These are phyloP conservation scores for Hexamita inflata DNA, from an alignment of 208 protist genomes.

Conservation along the genomic window DNA sequence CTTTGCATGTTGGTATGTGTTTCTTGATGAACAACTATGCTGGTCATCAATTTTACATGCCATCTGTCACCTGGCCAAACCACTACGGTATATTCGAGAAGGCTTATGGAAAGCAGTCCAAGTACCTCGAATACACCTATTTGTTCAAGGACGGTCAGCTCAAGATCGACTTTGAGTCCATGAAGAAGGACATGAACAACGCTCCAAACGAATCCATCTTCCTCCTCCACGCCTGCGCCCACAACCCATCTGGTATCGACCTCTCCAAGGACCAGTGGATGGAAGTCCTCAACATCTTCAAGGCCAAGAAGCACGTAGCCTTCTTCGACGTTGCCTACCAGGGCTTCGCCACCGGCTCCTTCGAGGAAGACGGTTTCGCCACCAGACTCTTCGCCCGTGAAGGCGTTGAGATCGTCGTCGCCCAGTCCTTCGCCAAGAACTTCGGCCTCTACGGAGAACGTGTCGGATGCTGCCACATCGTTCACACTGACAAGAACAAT, in stretches of 20 bases:
- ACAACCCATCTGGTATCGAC: slow-evolving; percentile 41
- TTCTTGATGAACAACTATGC: slow-evolving; percentile 55
- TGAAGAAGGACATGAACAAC: slow-evolving; percentile 41
- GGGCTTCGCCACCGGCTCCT: slow-evolving; percentile 42
- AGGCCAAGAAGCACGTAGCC: slow-evolving; percentile 16
- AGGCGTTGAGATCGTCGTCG: slow-evolving; percentile 11
- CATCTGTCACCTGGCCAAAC: slow-evolving; percentile 53
- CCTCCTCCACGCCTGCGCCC: slow-evolving; percentile 32
- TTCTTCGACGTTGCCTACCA: slow-evolving; percentile 43
- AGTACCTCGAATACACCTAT: slow-evolving; percentile 45
- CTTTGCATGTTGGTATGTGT: slow-evolving; percentile 54
- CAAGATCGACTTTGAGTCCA: slow-evolving; percentile 52
- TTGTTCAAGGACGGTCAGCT: slow-evolving; percentile 46
- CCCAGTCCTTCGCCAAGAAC: slow-evolving; percentile 41
- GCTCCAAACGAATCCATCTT: slow-evolving; percentile 14
- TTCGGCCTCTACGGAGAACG: slow-evolving; percentile 36
- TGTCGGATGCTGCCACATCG: slow-evolving; percentile 22
- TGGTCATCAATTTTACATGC: slow-evolving; percentile 50
- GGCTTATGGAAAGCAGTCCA: slow-evolving; percentile 33
- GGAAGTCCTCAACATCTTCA: slow-evolving; percentile 1
- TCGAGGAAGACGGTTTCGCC: slow-evolving; percentile 37
- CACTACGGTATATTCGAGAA: slow-evolving; percentile 38
- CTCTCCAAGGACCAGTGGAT: slow-evolving; percentile 32
- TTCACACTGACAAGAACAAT: not conserved
- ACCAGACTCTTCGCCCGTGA: slow-evolving; percentile 10